A percentile compares a stretch with the other conserved stretches of the same genome.
phyloP scores from a whole-genome alignment of 257 asterid genomes.

The Scutellaria minor region DNA sequence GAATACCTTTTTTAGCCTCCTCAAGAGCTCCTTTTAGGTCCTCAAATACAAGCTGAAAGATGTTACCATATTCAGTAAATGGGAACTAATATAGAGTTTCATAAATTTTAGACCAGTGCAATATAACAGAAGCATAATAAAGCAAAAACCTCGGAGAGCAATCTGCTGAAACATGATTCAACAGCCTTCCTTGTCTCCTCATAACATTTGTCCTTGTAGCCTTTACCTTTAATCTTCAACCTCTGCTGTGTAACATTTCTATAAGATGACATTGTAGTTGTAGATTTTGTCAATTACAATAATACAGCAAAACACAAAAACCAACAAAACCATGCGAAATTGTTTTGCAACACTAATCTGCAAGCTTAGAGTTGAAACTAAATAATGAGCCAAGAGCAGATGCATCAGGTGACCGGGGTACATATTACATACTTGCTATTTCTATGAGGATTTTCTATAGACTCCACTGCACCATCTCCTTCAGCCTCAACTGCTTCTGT shows the following conservation, averaged over 20 bases:
- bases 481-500: conserved; percentile 99
- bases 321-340: conserved; percentile 30
- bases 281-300: conserved; percentile 49
- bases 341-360: not conserved
- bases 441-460: too few species aligned
- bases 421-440: conserved; percentile 61
- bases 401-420: conserved; percentile 38
- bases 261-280: conserved; percentile 57
- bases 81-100: conserved; percentile 23
- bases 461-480: conserved; percentile 94
- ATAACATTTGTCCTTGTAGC: conserved; percentile 95
- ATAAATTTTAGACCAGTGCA: conserved; percentile 23
- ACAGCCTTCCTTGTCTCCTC: conserved; percentile 89
- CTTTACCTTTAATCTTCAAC: conserved; percentile 91
- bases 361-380: conserved; percentile 26
- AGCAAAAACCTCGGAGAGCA: conserved; percentile 75
- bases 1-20: conserved; percentile 87
- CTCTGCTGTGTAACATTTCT: conserved; percentile 73
- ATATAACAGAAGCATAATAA: conserved; percentile 26
- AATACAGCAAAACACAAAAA: conserved; percentile 19
- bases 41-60: conserved; percentile 60
- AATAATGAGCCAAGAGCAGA: conserved; percentile 27
- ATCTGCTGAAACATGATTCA: conserved; percentile 77
- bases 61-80: conserved; percentile 28
- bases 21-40: conserved; percentile 92